Percentiles rank a stretch among this genome's conserved stretches.
These are phyloP conservation scores for Pseudogymnoascus sp. DNA, from an alignment of 2,329 filamentous ascomycete genomes.

Conservation along the genomic window DNA sequence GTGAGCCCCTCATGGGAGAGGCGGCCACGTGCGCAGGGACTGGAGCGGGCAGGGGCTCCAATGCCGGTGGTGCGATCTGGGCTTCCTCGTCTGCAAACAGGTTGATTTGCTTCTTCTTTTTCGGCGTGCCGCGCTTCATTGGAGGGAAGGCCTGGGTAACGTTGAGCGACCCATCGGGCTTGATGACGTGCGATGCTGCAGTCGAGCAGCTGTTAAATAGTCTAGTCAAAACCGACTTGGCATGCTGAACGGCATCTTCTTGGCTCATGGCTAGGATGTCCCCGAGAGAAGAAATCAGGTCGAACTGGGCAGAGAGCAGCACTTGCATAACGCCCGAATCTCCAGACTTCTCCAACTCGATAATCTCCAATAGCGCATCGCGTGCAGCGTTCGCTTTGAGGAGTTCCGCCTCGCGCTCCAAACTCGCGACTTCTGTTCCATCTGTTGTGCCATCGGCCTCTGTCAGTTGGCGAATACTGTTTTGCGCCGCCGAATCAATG, in stretches of 20 bases:
- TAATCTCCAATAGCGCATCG: slow-evolving; percentile 66
- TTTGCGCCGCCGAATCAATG: slow-evolving; percentile 79
- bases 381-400: slow-evolving; percentile 75
- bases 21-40: slow-evolving; percentile 32
- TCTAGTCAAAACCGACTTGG: slow-evolving; percentile 66
- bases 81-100: slow-evolving; percentile 20
- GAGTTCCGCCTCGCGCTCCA: slow-evolving; percentile 77
- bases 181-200: slow-evolving; percentile 75
- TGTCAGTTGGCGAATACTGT: slow-evolving; percentile 71
- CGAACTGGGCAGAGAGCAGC: slow-evolving; percentile 82
- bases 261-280: slow-evolving; percentile 77
- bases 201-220: slow-evolving; percentile 69
- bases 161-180: slow-evolving; percentile 65
- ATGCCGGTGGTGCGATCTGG: slow-evolving; percentile 16
- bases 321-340: slow-evolving; percentile 74
- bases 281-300: slow-evolving; percentile 75
- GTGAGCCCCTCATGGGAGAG: slow-evolving; percentile 68
- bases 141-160: slow-evolving; percentile 60
- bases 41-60: slow-evolving; percentile 32
- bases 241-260: slow-evolving; percentile 71
- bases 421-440: slow-evolving; percentile 57
- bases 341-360: slow-evolving; percentile 75
- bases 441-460: slow-evolving; percentile 60
- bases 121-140: slow-evolving; percentile 65
- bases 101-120: slow-evolving; percentile 51